Evolutionary conservation across 1,284 basidiomycete species (phyloP).

Genomic region (Pterula multifida): DNA sequence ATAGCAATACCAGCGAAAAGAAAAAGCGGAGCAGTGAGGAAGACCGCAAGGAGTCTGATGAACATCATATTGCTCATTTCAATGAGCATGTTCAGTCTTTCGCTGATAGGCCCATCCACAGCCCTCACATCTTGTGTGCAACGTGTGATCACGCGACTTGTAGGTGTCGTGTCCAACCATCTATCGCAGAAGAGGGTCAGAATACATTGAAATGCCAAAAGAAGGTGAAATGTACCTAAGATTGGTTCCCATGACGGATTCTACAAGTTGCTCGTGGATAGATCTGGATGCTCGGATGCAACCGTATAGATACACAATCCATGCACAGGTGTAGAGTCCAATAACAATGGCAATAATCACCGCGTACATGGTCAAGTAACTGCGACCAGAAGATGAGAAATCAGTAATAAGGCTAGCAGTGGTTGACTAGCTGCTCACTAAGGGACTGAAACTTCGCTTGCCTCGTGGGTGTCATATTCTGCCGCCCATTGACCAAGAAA

Average conservation of each 20-base stretch:
- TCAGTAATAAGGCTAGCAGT: background rate
- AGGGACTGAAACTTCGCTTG: slow-evolving; percentile 17
- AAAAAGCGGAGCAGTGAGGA: slow-evolving; percentile 30
- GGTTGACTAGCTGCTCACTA: slow-evolving; percentile 20
- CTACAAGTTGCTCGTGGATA: slow-evolving; percentile 46
- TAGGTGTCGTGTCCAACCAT: slow-evolving; percentile 40
- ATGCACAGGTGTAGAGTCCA: background rate
- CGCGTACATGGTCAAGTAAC: background rate
- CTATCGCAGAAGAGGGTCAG: slow-evolving; percentile 10
- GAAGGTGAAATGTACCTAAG: slow-evolving; percentile 21
- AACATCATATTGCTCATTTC: slow-evolving; percentile 19
- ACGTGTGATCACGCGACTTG: slow-evolving; percentile 34
- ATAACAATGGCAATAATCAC: background rate
- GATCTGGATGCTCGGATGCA: slow-evolving; percentile 31
- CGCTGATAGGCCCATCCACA: slow-evolving; percentile 21
- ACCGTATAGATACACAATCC: background rate
- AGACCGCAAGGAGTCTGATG: slow-evolving; percentile 26
- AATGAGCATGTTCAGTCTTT: slow-evolving; percentile 16
- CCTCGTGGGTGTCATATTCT: slow-evolving; percentile 27
- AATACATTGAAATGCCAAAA: slow-evolving; percentile 19
- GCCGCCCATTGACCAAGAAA: slow-evolving; percentile 41
- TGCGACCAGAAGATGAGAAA: background rate
- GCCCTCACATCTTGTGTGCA: slow-evolving; percentile 35
- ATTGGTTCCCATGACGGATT: slow-evolving; percentile 43
- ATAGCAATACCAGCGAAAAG: slow-evolving; percentile 22